Percentiles rank a stretch among this genome's conserved stretches.
Evolutionary conservation across 306 rosid genomes (phyloP).

Genomic region (Sophora flavescens): DNA sequence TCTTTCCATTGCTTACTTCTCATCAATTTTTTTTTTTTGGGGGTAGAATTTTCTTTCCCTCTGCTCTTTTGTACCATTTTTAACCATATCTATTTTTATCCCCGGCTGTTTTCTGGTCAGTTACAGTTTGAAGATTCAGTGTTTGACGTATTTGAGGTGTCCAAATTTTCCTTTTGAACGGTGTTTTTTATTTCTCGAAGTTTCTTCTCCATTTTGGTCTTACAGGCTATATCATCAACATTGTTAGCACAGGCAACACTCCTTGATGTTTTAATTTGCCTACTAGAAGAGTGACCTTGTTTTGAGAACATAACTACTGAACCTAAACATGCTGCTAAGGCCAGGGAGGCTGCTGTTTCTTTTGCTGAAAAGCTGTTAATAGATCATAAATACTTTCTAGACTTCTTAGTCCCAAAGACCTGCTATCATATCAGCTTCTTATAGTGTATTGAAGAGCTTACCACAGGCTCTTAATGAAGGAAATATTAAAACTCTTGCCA

Average conservation of each 20-base stretch:
- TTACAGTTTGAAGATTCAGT: slow-evolving; percentile 26
- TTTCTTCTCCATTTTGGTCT: slow-evolving; percentile 45
- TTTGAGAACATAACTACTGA: slow-evolving; percentile 64
- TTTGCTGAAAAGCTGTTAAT: slow-evolving; percentile 80
- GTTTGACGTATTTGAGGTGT: neutral
- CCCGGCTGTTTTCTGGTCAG: neutral
- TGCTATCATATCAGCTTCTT: slow-evolving; percentile 83
- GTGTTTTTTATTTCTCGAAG: slow-evolving; percentile 34
- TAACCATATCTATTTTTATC: slow-evolving; percentile 8
- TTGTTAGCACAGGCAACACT: slow-evolving; percentile 90
- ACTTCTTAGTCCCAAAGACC: slow-evolving; percentile 75
- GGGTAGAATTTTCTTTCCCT: neutral
- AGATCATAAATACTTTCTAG: slow-evolving; percentile 73
- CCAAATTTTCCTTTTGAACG: slow-evolving; percentile 20
- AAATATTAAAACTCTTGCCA: slow-evolving; percentile 73
- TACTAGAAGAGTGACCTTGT: slow-evolving; percentile 62
- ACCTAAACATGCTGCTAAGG: slow-evolving; percentile 80
- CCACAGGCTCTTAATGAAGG: slow-evolving; percentile 79
- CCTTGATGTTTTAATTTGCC: slow-evolving; percentile 76
- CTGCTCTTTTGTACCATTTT: neutral
- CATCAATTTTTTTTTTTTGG: too few relatives aligned
- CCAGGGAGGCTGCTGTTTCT: slow-evolving; percentile 72
- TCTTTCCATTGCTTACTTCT: too few relatives aligned
- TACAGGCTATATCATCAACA: slow-evolving; percentile 89
- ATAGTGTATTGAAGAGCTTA: slow-evolving; percentile 74